Base-by-base conservation (phyloP, 768 basidiomycete species). In the Infundibulicybe gibba region DNA sequence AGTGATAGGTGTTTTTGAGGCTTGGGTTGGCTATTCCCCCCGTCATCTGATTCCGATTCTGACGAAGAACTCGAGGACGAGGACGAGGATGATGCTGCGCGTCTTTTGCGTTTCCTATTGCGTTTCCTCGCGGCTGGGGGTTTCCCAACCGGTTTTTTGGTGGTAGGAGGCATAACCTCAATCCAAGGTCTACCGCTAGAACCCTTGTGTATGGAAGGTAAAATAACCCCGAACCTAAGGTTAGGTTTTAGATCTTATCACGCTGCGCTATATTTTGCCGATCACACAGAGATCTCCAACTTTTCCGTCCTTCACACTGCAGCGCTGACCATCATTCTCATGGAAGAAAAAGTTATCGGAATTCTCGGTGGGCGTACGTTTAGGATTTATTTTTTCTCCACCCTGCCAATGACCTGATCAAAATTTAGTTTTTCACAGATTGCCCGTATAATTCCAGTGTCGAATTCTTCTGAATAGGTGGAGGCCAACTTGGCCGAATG, bases 401-500 rank as follows among this genome's bases (percentile, higher is more conserved):
- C 41, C 46, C 31, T 35, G 31, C 32, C 35, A 32, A 52, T 21
- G 21, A n/a, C 21, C 39, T 25, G 32, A 40, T 32, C 38, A 50
- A 44, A 52, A 47, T 19, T 45, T 35, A 5, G 13, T 25, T 43
- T 38, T 46, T 41, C 47, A 48, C 47, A 45, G 17, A 51, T 37
- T 53, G 42, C 40, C 45, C 33, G 41, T 31, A 39, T 25, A 40
- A 39, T 49, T 44, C 14, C 38, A 30, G 45, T 41, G 43, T 47
- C 49, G 17, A 48, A 52, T 15, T 43, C 50, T 51, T 56, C 61
- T 61, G 39, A 33, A 42, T 53, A 94, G 95, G 95, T 52, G 97
- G 97, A 32, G 94, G 95, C 52, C 95, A 98, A 67, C 81, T 99
- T 19, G 95, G 95, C 19, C 91, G 95, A 17, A 99, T 99, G 97